Evolutionary conservation across 768 basidiomycete genomes (phyloP).

Genomic region (Dentipellis sp.): DNA sequence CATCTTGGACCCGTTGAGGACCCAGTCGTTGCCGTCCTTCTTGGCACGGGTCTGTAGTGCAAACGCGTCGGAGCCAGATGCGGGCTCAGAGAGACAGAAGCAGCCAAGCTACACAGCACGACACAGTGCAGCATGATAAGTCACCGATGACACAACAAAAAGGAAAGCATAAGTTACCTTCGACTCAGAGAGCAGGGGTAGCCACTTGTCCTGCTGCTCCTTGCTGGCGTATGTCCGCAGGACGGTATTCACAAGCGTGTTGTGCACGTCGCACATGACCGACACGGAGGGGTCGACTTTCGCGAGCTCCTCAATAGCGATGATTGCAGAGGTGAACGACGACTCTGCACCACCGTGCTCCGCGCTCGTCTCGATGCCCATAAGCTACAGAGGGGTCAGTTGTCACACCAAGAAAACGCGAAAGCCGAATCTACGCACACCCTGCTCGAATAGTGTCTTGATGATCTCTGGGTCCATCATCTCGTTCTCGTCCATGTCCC

Average conservation of each 20-base stretch:
- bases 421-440: slow-evolving; percentile 40
- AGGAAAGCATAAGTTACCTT: slow-evolving; percentile 39
- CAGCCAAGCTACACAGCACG: slow-evolving; percentile 64
- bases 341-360: slow-evolving; percentile 83
- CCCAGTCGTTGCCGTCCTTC: slow-evolving; percentile 78
- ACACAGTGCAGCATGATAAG: not conserved
- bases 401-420: not conserved
- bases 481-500: slow-evolving; percentile 98
- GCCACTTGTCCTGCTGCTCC: slow-evolving; percentile 81
- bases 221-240: slow-evolving; percentile 78
- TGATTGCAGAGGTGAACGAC: slow-evolving; percentile 92
- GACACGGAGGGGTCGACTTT: slow-evolving; percentile 95
- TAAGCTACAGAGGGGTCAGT: slow-evolving; percentile 47
- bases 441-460: slow-evolving; percentile 88
- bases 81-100: slow-evolving; percentile 90
- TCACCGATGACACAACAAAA: not conserved
- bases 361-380: slow-evolving; percentile 91
- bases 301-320: slow-evolving; percentile 95
- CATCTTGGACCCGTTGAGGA: slow-evolving; percentile 97
- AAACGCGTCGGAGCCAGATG: slow-evolving; percentile 95
- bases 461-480: slow-evolving; percentile 85
- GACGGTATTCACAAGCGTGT: slow-evolving; percentile 95
- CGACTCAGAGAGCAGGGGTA: slow-evolving; percentile 71
- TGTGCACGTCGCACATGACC: slow-evolving; percentile 96
- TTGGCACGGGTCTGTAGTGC: slow-evolving; percentile 89